phyloP scores from a whole-genome alignment of 805 yeast species.

The Teunomyces barrocoloradensis region DNA sequence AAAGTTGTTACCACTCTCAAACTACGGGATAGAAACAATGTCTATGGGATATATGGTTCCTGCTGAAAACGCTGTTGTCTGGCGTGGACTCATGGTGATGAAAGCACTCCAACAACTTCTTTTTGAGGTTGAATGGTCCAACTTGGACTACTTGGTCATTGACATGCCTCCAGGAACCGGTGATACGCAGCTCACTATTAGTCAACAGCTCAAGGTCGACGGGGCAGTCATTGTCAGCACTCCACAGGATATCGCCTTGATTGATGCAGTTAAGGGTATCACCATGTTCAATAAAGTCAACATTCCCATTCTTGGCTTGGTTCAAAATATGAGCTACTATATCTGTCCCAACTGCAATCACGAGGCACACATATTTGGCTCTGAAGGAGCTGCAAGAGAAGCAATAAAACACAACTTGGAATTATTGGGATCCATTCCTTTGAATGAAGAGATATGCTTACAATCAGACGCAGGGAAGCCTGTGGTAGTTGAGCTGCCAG shows the following conservation, averaged over 20 bases:
- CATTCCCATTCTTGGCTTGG: conserved; percentile 72
- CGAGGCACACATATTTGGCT: conserved; percentile 72
- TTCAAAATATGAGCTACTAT: conserved; percentile 79
- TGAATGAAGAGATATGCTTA: conserved; percentile 56
- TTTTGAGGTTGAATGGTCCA: conserved; percentile 76
- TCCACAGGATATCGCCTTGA: conserved; percentile 80
- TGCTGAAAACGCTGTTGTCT: conserved; percentile 68
- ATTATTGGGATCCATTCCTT: conserved; percentile 66
- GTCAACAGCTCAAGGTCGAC: conserved; percentile 70
- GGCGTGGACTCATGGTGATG: conserved; percentile 88
- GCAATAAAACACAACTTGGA: conserved; percentile 47
- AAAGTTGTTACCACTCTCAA: conserved; percentile 60
- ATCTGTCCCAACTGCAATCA: conserved; percentile 75
- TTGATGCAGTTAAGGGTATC: conserved; percentile 78
- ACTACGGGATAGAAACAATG: conserved; percentile 80
- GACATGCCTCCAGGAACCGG: conserved; percentile 96
- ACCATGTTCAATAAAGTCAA: conserved; percentile 71
- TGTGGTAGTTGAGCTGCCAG: conserved; percentile 45
- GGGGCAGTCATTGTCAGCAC: conserved; percentile 85
- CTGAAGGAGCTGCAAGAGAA: conserved; percentile 54
- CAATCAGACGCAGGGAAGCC: conserved; percentile 69
- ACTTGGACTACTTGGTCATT: conserved; percentile 64
- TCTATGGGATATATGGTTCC: conserved; percentile 81
- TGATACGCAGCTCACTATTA: conserved; percentile 78
- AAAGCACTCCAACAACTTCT: conserved; percentile 82